Evolutionary conservation across 495 filamentous ascomycete species (phyloP).

Genomic region (Alectoria sarmentosa): DNA sequence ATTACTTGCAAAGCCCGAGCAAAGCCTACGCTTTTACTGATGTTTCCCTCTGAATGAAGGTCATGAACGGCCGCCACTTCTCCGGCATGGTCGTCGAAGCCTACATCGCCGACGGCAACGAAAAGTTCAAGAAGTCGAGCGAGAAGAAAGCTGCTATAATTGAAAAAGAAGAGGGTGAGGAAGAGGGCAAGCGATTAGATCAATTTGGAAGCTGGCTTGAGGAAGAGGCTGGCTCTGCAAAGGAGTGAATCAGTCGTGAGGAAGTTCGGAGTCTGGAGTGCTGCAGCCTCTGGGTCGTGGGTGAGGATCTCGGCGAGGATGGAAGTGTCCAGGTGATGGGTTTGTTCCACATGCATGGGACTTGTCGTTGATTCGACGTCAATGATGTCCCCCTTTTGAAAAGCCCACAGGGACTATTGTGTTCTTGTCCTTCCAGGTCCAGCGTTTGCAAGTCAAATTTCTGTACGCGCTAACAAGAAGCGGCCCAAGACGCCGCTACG

Average conservation of each 20-base stretch:
- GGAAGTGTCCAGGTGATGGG: neutral
- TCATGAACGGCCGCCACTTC: slow-evolving; percentile 80
- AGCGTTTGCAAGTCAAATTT: neutral
- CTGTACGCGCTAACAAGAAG: neutral
- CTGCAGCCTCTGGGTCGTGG: neutral
- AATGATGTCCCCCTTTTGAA: neutral
- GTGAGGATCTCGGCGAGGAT: neutral
- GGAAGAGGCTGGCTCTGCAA: slow-evolving; percentile 11
- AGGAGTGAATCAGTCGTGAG: neutral
- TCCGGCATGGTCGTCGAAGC: slow-evolving; percentile 67
- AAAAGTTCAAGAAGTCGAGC: slow-evolving; percentile 67
- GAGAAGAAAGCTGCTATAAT: slow-evolving; percentile 37
- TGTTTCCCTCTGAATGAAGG: slow-evolving; percentile 27
- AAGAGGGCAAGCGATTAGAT: slow-evolving; percentile 45
- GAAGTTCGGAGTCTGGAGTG: neutral
- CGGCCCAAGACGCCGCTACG: too few relatives aligned
- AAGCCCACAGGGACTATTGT: neutral
- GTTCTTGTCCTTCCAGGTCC: neutral
- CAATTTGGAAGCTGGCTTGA: slow-evolving; percentile 53
- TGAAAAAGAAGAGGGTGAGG: slow-evolving; percentile 42
- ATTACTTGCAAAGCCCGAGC: neutral
- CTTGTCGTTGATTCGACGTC: neutral
- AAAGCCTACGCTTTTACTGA: neutral
- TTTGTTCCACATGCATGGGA: neutral
- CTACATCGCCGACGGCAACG: slow-evolving; percentile 64